Conservation (phyloP, 192 early-diverging fungal genomes). For the Backusella psychrophila region DNA sequence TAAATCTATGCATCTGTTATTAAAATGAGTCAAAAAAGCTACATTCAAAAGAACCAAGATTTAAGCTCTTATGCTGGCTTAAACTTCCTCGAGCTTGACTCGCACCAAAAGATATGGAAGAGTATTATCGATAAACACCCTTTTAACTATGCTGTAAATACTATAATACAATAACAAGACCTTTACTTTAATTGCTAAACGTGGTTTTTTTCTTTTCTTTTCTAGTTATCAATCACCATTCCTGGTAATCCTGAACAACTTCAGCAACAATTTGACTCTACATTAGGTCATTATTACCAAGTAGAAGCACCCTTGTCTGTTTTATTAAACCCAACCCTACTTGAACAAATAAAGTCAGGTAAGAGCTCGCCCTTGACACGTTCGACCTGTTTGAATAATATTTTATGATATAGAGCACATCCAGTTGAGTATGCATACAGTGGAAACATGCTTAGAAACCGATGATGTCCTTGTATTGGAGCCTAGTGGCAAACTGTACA, state of each 20-base stretch:
- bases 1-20: neutral
- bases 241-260: neutral
- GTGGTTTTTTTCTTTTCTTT: neutral
- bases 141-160: constrained; percentile 25
- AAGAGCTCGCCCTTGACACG: neutral
- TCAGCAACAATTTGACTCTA: neutral
- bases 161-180: neutral
- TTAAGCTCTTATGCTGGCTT: constrained; percentile 1
- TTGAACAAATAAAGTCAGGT: constrained; percentile 14
- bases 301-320: constrained; percentile 14
- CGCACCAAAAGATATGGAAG: neutral
- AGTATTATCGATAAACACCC: constrained; percentile 18
- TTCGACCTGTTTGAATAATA: no score
- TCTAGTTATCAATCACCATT: constrained; percentile 18
- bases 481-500: constrained; percentile 5
- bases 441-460: constrained; percentile 18
- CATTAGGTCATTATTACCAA: constrained; percentile 17
- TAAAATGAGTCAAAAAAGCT: constrained; percentile 15
- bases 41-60: neutral
- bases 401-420: neutral
- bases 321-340: constrained; percentile 14
- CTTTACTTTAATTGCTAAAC: neutral
- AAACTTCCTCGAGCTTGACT: constrained; percentile 3
- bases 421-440: constrained; percentile 15
- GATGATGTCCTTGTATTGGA: constrained; percentile 25